These are phyloP conservation scores for Pseudogymnoascus sp. DNA, from an alignment of 2,329 filamentous ascomycete genomes.

Conservation along the genomic window DNA sequence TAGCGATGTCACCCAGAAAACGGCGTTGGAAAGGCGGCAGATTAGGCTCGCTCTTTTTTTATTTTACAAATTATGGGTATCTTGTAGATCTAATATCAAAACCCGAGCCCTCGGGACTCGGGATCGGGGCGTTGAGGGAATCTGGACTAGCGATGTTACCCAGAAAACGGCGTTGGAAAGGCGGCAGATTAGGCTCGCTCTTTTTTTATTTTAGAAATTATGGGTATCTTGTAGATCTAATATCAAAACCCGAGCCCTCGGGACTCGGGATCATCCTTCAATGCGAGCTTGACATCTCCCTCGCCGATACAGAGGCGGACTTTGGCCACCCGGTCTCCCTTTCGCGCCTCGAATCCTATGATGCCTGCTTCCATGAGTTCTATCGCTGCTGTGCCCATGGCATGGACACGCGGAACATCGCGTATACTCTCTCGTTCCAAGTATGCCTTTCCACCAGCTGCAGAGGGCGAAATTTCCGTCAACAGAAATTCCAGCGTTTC, in stretches of 20 bases:
- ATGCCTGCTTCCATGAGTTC: slow-evolving; percentile 84
- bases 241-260: slow-evolving; percentile 40
- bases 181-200: slow-evolving; percentile 6
- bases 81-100: slow-evolving; percentile 17
- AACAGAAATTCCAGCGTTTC: slow-evolving; percentile 53
- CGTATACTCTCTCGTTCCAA: slow-evolving; percentile 22
- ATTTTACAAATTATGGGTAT: slow-evolving; percentile 3
- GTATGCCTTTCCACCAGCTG: not conserved
- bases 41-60: slow-evolving; percentile 8
- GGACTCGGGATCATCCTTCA: slow-evolving; percentile 81
- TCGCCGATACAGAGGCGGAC: slow-evolving; percentile 79
- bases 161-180: slow-evolving; percentile 3
- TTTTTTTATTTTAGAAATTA: slow-evolving; percentile 1
- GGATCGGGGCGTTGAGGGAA: slow-evolving; percentile 44
- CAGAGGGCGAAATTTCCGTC: slow-evolving; percentile 11
- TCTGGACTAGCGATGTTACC: slow-evolving; percentile 7
- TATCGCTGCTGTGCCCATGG: slow-evolving; percentile 64
- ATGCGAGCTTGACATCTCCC: slow-evolving; percentile 81
- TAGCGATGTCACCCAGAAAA: slow-evolving; percentile 9
- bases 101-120: slow-evolving; percentile 57
- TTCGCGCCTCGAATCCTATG: slow-evolving; percentile 70
- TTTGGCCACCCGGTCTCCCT: slow-evolving; percentile 79
- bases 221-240: slow-evolving; percentile 11
- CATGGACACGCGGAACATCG: slow-evolving; percentile 40
- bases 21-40: not conserved